phyloP scores from a whole-genome alignment of 2,329 filamentous ascomycete species.

The Dactylellina cionopaga region DNA sequence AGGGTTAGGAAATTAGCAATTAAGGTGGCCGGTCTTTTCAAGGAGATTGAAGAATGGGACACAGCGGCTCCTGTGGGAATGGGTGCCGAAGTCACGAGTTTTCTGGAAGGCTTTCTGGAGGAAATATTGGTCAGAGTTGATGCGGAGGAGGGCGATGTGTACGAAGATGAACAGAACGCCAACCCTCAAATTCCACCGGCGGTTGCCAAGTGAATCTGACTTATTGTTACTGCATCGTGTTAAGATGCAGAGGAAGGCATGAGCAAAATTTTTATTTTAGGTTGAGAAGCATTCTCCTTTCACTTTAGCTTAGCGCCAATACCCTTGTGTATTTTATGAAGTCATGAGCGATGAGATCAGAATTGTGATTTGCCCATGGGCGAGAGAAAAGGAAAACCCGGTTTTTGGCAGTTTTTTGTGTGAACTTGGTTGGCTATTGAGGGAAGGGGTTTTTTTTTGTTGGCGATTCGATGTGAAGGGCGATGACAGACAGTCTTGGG shows the following conservation, averaged over 20 bases:
- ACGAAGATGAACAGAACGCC: conserved; percentile 38
- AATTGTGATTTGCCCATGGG: conserved; percentile 42
- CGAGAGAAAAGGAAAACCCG: conserved; percentile 14
- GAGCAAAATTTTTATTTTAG: conserved; percentile 27
- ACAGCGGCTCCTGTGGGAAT: conserved; percentile 88
- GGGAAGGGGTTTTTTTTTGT: conserved; percentile 12
- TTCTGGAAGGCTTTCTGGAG: conserved; percentile 90
- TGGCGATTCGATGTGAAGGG: not conserved
- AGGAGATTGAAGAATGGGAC: conserved; percentile 89
- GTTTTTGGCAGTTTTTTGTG: conserved; percentile 26
- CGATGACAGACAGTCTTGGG: not conserved
- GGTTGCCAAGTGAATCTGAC: conserved; percentile 19
- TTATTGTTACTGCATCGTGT: not conserved
- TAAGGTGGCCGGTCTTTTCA: conserved; percentile 83
- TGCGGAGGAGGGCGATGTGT: conserved; percentile 73
- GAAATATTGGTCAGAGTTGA: conserved; percentile 93
- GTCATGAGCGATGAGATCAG: conserved; percentile 53
- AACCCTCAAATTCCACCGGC: conserved; percentile 27
- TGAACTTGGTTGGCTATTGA: conserved; percentile 16
- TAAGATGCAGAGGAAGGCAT: not conserved
- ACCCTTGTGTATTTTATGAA: conserved; percentile 53
- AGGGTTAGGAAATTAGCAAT: conserved; percentile 81
- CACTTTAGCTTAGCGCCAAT: conserved; percentile 52
- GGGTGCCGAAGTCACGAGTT: conserved; percentile 87
- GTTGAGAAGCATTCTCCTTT: conserved; percentile 37